Conservation (phyloP, 805 yeast species). For the Scheffersomyces ergatensis region DNA sequence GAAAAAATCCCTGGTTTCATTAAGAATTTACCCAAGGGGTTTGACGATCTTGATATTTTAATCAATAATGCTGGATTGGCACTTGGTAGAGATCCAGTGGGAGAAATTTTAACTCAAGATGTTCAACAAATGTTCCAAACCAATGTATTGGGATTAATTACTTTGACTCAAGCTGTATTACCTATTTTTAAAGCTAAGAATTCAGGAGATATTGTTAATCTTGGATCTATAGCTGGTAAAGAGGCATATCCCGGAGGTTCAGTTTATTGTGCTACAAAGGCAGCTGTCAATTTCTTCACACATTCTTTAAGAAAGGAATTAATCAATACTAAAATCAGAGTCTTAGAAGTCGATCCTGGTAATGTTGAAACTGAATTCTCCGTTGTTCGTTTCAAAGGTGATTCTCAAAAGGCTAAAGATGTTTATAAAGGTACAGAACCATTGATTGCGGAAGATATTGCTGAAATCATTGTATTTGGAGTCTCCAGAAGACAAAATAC, state of each 20-base stretch:
- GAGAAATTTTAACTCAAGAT: constrained; percentile 61
- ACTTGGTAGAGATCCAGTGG: constrained; percentile 73
- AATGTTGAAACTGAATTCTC: constrained; percentile 79
- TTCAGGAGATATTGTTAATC: constrained; percentile 68
- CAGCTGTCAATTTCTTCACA: constrained; percentile 69
- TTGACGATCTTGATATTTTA: constrained; percentile 62
- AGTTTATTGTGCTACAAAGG: constrained; percentile 73
- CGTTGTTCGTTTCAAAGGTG: constrained; percentile 62
- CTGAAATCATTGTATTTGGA: constrained; percentile 68
- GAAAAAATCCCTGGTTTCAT: constrained; percentile 51
- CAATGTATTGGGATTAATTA: constrained; percentile 82
- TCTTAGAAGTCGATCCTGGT: constrained; percentile 76
- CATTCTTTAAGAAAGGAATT: constrained; percentile 73
- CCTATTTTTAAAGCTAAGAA: constrained; percentile 69
- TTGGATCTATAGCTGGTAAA: constrained; percentile 79
- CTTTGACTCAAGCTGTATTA: constrained; percentile 76
- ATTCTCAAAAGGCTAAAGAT: constrained; percentile 54
- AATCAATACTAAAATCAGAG: constrained; percentile 65
- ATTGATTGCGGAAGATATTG: constrained; percentile 69
- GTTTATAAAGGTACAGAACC: constrained; percentile 71
- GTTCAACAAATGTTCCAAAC: constrained; percentile 77
- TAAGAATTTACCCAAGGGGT: constrained; percentile 52
- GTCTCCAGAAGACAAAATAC: constrained; percentile 67
- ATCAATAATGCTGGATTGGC: constrained; percentile 82
- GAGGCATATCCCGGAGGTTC: constrained; percentile 80